Evolutionary conservation across 164 flowering plant species (phyloP).

Genomic region (Aristolochia californica): DNA sequence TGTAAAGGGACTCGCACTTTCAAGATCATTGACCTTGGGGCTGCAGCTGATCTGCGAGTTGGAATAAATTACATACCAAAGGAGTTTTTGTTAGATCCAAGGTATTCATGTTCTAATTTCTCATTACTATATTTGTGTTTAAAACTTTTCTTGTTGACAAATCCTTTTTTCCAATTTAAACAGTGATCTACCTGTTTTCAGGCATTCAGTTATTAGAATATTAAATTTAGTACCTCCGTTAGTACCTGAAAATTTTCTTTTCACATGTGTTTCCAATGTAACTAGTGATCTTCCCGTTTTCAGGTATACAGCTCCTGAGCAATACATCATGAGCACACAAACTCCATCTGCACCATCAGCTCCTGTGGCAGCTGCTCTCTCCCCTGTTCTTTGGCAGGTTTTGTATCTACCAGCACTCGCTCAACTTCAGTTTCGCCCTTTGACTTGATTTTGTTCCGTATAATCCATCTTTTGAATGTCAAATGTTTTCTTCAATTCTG

Average conservation of each 20-base stretch:
- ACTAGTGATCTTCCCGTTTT: not conserved
- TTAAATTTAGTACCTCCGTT: too few species aligned
- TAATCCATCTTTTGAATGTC: not conserved
- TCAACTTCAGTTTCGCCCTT: not conserved
- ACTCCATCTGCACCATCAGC: constrained; percentile 98
- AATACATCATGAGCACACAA: constrained; percentile 99
- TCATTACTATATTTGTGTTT: not conserved
- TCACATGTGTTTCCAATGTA: not conserved
- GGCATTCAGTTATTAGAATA: too few species aligned
- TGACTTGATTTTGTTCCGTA: not conserved
- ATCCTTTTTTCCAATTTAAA: too few species aligned
- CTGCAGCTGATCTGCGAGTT: constrained; percentile 92
- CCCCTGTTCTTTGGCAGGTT: constrained; percentile 99
- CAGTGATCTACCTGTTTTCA: too few species aligned
- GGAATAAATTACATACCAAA: constrained; percentile 96
- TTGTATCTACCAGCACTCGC: not conserved
- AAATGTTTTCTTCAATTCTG: not conserved
- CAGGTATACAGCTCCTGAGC: constrained; percentile 98
- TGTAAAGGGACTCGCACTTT: constrained; percentile 72
- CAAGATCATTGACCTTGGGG: constrained; percentile 98
- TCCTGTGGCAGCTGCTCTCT: constrained; percentile 90
- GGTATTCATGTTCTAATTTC: constrained; percentile 29
- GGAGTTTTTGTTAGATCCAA: constrained; percentile 92
- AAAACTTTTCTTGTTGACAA: not conserved
- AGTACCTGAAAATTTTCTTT: not conserved